These are phyloP conservation scores for Ceratobasidium sp. DNA, from an alignment of 1,284 basidiomycete species.

Conservation along the genomic window DNA sequence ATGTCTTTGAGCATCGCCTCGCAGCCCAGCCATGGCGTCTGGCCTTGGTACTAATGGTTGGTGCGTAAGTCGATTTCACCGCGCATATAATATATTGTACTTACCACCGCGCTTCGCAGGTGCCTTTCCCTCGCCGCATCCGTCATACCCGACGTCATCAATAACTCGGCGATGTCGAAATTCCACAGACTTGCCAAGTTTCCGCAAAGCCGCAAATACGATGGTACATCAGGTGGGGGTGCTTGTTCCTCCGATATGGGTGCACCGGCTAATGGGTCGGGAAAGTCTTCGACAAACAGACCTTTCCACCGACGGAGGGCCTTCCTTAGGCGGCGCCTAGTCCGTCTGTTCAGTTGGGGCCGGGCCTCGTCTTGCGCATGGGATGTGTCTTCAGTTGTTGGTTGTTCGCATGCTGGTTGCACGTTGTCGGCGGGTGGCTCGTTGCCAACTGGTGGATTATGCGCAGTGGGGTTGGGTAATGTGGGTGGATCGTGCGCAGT, in stretches of 20 bases:
- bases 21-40: conserved; percentile 1
- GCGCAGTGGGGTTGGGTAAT: no score
- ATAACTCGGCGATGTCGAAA: conserved; percentile 16
- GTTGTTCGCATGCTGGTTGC: no score
- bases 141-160: conserved; percentile 14
- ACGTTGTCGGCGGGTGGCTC: no score
- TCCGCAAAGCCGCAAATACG: conserved; percentile 8
- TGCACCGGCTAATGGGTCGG: conserved; percentile 4
- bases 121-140: conserved; percentile 7
- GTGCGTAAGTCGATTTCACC: background rate
- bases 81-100: background rate
- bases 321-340: background rate
- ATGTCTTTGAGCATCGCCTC: background rate
- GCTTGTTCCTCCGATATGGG: background rate
- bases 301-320: background rate
- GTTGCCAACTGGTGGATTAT: no score
- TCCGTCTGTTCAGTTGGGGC: background rate
- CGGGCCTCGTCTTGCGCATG: no score
- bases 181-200: background rate
- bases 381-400: no score
- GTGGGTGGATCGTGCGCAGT: no score
- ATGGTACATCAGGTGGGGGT: background rate
- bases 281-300: conserved; percentile 2
- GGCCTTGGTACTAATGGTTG: background rate
- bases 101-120: conserved; percentile 2